Conservation (phyloP, 805 yeast species). For the Saccharomycopsis sp. region DNA sequence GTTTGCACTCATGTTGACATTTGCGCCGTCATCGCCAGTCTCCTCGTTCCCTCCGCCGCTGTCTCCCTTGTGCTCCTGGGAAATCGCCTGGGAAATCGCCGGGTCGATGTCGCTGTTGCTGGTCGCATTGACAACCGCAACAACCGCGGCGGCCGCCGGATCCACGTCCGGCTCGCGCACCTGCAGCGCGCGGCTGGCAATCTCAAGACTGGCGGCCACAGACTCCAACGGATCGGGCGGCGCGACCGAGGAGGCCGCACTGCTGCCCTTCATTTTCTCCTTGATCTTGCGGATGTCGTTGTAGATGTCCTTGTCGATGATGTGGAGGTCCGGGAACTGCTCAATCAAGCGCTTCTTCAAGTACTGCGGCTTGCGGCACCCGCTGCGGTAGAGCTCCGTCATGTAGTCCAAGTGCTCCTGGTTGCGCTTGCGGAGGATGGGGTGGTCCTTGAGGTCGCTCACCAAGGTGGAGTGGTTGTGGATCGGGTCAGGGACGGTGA, state of each 20-base stretch:
- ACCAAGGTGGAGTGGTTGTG: slow-evolving; percentile 16
- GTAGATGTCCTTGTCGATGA: slow-evolving; percentile 21
- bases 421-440: slow-evolving; percentile 19
- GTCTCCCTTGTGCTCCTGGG: too few species aligned
- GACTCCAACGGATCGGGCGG: too few species aligned
- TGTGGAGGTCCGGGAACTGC: slow-evolving; percentile 16
- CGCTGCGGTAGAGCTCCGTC: slow-evolving; percentile 10
- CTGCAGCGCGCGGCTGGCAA: not conserved
- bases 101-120: not conserved
- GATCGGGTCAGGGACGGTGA: slow-evolving; percentile 15
- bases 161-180: not conserved
- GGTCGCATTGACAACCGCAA: not conserved
- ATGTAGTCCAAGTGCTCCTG: slow-evolving; percentile 16
- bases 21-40: too few species aligned
- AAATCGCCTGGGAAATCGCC: not conserved
- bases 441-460: slow-evolving; percentile 16
- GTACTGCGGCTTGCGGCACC: slow-evolving; percentile 15
- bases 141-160: not conserved
- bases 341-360: slow-evolving; percentile 15
- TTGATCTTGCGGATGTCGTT: slow-evolving; percentile 20
- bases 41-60: too few species aligned
- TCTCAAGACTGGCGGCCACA: not conserved
- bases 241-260: too few species aligned
- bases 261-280: slow-evolving; percentile 1
- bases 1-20: too few species aligned